Conservation (phyloP, 2,329 filamentous ascomycete species). For the Zymoseptoria brevis region DNA sequence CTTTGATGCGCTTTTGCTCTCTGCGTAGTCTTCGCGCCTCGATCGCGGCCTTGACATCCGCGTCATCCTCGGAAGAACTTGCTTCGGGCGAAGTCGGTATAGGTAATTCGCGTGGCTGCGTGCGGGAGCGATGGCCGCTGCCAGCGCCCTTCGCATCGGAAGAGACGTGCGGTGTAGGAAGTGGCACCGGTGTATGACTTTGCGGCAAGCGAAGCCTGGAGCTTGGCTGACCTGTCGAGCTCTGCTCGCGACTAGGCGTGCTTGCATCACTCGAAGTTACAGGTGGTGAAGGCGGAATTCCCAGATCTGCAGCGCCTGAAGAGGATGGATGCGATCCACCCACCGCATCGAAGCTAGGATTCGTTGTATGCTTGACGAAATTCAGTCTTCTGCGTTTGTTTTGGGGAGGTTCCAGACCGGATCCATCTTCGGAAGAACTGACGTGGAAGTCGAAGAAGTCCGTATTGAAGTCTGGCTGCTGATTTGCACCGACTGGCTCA, state of each 20-base stretch:
- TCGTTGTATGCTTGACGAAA: background rate
- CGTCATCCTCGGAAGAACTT: slow-evolving; percentile 24
- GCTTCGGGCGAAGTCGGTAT: background rate
- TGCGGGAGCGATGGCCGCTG: background rate
- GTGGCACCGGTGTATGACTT: slow-evolving; percentile 17
- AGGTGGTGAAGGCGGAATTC: slow-evolving; percentile 38
- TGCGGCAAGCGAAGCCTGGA: slow-evolving; percentile 18
- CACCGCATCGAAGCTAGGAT: background rate
- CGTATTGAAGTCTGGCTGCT: background rate
- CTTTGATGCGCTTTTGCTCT: slow-evolving; percentile 38
- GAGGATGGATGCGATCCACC: background rate
- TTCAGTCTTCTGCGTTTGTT: slow-evolving; percentile 6
- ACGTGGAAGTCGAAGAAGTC: background rate
- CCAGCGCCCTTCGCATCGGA: slow-evolving; percentile 16
- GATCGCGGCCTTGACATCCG: slow-evolving; percentile 10
- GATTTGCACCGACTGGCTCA: background rate
- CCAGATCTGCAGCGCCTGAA: slow-evolving; percentile 24
- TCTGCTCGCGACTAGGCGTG: background rate
- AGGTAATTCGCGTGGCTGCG: background rate
- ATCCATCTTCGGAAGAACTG: slow-evolving; percentile 2
- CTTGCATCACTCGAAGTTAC: slow-evolving; percentile 16
- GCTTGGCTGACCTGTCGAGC: background rate
- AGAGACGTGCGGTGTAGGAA: slow-evolving; percentile 25
- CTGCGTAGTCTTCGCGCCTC: slow-evolving; percentile 23
- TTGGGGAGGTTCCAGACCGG: background rate